These are phyloP conservation scores for Dactylis glomerata DNA, from an alignment of 176 grass and related monocot genomes.

Conservation along the genomic window DNA sequence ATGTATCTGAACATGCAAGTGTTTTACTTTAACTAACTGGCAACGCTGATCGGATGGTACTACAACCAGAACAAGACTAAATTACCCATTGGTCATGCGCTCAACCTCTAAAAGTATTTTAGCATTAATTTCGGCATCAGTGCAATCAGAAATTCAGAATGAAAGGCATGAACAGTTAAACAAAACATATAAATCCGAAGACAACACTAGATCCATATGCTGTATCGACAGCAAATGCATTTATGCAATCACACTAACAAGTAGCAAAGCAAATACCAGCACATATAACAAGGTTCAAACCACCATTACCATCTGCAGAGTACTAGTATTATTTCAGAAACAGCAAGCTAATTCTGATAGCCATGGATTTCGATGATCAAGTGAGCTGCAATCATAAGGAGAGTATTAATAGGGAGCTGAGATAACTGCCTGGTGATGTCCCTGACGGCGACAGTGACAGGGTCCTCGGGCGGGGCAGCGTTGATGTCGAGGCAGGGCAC, in stretches of 20 bases:
- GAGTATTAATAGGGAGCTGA: conserved; percentile 4
- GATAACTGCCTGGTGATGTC: conserved; percentile 48
- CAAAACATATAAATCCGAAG: conserved; percentile 10
- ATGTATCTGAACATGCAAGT: conserved; percentile 3
- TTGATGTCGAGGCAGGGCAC: conserved; percentile 74
- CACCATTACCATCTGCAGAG: not conserved
- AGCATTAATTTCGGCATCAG: not conserved
- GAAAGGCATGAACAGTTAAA: not conserved
- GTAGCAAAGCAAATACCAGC: conserved; percentile 4
- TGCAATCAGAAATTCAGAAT: not conserved
- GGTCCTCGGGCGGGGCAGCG: conserved; percentile 61
- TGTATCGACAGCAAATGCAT: conserved; percentile 3
- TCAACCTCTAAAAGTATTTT: not conserved
- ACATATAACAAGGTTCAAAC: conserved; percentile 16
- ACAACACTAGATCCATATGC: not conserved
- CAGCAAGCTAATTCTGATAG: not conserved
- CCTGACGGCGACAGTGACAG: not conserved
- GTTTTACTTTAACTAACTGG: not conserved
- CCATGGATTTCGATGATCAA: not conserved
- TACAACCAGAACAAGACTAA: conserved; percentile 6
- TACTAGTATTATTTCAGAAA: not conserved
- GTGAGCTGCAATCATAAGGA: not conserved
- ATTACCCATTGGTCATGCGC: not conserved
- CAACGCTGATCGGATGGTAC: not conserved
- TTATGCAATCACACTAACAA: conserved; percentile 3